A percentile compares a stretch with the other conserved stretches of the same genome.
These are phyloP conservation scores for Clonostachys byssicola DNA, from an alignment of 2,329 filamentous ascomycete genomes.

Conservation along the genomic window DNA sequence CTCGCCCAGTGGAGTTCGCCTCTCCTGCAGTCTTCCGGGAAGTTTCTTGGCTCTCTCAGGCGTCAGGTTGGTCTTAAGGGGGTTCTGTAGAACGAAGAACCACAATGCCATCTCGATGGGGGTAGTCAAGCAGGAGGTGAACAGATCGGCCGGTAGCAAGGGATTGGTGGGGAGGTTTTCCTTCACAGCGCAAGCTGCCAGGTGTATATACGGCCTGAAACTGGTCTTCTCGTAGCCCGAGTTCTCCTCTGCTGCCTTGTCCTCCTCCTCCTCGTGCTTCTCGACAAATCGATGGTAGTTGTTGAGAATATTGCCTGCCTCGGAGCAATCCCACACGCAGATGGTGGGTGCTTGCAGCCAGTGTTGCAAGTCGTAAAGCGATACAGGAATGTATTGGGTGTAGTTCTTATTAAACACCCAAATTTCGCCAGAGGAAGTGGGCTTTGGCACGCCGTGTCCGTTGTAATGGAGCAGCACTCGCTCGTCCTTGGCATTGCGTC, in stretches of 20 bases:
- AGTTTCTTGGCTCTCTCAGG: slow-evolving; percentile 85
- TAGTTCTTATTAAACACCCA: slow-evolving; percentile 99
- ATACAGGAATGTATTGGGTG: slow-evolving; percentile 97
- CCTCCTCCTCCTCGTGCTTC: slow-evolving; percentile 88
- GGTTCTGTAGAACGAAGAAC: slow-evolving; percentile 95
- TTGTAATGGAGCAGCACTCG: slow-evolving; percentile 98
- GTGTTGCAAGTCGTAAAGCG: slow-evolving; percentile 87
- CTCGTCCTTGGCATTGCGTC: slow-evolving; percentile 92
- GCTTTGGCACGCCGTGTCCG: slow-evolving; percentile 93
- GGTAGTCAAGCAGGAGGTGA: slow-evolving; percentile 92
- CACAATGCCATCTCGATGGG: slow-evolving; percentile 96
- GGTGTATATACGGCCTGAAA: slow-evolving; percentile 71
- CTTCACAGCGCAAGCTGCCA: slow-evolving; percentile 85
- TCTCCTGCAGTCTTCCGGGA: slow-evolving; percentile 86
- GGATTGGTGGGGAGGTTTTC: slow-evolving; percentile 96
- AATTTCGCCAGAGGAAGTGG: slow-evolving; percentile 91
- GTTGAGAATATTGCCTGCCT: slow-evolving; percentile 89
- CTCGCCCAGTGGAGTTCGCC: slow-evolving; percentile 89
- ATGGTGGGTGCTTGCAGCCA: slow-evolving; percentile 95
- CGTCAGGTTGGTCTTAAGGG: slow-evolving; percentile 62
- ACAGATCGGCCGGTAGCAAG: slow-evolving; percentile 86
- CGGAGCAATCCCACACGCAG: slow-evolving; percentile 97
- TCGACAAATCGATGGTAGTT: slow-evolving; percentile 95
- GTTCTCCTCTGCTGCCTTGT: slow-evolving; percentile 71
- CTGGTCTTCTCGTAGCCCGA: slow-evolving; percentile 78